phyloP scores from a whole-genome alignment of 768 basidiomycete species.

The Lentinula detonsa region DNA sequence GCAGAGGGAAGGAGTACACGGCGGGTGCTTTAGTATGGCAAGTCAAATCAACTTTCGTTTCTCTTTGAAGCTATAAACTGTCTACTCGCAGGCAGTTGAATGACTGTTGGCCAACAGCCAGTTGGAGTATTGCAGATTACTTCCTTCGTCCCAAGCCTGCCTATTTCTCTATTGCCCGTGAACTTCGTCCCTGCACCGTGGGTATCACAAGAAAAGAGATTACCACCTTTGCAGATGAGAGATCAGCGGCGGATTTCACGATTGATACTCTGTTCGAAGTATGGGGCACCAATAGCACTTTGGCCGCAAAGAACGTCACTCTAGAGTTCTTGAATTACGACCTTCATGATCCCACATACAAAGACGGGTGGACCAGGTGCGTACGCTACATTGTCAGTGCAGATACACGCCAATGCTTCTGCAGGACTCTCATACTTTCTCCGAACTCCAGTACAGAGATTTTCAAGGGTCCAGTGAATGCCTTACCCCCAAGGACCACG shows the following conservation, averaged over 20 bases:
- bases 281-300: conserved; percentile 83
- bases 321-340: conserved; percentile 66
- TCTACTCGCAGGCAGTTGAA: conserved; percentile 49
- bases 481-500: conserved; percentile 65
- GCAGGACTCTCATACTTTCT: conserved; percentile 37
- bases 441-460: conserved; percentile 83
- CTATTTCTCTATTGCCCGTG: conserved; percentile 81
- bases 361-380: conserved; percentile 40
- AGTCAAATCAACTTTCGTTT: conserved; percentile 33
- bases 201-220: conserved; percentile 80
- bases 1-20: conserved; percentile 79
- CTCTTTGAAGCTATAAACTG: not conserved
- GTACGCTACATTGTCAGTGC: not conserved
- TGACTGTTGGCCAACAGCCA: conserved; percentile 92
- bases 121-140: conserved; percentile 93
- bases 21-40: conserved; percentile 96
- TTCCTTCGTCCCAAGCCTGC: conserved; percentile 92
- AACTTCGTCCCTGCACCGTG: conserved; percentile 75
- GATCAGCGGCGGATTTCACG: conserved; percentile 60
- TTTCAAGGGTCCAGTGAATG: conserved; percentile 64
- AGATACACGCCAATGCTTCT: not conserved
- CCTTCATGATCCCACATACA: conserved; percentile 52
- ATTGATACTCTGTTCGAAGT: conserved; percentile 69
- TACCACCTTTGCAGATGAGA: conserved; percentile 48
- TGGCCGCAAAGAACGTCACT: conserved; percentile 48